Conservation (phyloP, 2,329 filamentous ascomycete genomes). For the Apiospora kogelbergensis region DNA sequence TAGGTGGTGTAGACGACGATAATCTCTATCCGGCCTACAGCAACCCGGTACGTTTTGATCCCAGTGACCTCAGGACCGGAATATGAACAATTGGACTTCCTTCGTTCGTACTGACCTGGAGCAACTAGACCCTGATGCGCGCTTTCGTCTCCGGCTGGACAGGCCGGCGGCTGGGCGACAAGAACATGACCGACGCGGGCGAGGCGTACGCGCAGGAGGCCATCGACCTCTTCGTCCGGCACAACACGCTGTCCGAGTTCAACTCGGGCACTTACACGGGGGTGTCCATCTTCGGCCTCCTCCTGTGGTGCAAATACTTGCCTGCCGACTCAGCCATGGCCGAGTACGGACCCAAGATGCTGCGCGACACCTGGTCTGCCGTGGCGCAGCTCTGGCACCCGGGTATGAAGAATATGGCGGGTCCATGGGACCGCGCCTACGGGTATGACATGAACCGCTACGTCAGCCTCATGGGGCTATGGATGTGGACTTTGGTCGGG, state of each 20-base stretch:
- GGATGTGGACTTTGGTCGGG: constrained; percentile 59
- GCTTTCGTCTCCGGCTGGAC: constrained; percentile 61
- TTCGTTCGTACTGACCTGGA: no score
- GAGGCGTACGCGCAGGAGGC: constrained; percentile 57
- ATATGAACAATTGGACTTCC: no score
- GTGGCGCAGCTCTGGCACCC: constrained; percentile 57
- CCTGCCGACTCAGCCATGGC: constrained; percentile 48
- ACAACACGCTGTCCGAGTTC: constrained; percentile 61
- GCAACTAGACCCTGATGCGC: constrained; percentile 56
- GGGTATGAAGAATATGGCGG: constrained; percentile 59
- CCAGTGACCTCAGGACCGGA: no score
- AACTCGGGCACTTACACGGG: constrained; percentile 64
- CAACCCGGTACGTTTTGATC: constrained; percentile 47
- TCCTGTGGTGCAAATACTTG: constrained; percentile 60
- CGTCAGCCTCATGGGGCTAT: constrained; percentile 55
- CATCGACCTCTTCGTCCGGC: constrained; percentile 54
- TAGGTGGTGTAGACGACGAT: constrained; percentile 58
- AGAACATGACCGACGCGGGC: constrained; percentile 58
- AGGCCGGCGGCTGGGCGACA: constrained; percentile 50
- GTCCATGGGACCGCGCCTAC: constrained; percentile 64
- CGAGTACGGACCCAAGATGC: constrained; percentile 50
- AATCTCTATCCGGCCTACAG: constrained; percentile 64
- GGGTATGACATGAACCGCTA: constrained; percentile 66
- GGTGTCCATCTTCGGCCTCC: constrained; percentile 58
- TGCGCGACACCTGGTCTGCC: constrained; percentile 52